Base-by-base conservation (phyloP, 805 yeast species). In the Saturnispora besseyi region DNA sequence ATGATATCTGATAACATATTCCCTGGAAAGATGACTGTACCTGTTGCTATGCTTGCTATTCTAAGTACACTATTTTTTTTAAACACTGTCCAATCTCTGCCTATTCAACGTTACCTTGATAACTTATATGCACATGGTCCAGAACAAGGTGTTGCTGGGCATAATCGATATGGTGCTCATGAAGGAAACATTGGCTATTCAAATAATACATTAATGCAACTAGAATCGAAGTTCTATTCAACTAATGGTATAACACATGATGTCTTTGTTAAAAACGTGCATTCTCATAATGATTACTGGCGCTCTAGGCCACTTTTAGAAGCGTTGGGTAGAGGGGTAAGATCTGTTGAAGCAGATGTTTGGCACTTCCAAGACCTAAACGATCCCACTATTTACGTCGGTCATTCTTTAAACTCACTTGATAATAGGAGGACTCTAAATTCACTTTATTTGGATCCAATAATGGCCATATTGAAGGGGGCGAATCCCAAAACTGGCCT, bases 231-330 rank as follows among this genome's bases (percentile, higher is more conserved):
- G 5, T 52, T 53, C 21, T 48, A 55, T 21, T 40, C 50, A 9
- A 10, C n/a, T 6, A 26, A 44, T 6, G 63, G 59, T 2, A 55
- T 62, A 7, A 62, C 65, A 5, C 56, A 53, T 26, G 56, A 62
- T 38, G 55, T 54, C 2, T 52, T 52, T n/a, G 56, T 62, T 21
- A 61, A 58, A 32, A 54, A 55, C 6, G 65, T 77, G 26, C 82
- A 78, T 55, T 74, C 80, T 4, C 83, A 78, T 59, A 78, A 78
- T 53, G 82, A 78, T 57, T 78, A 78, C 58, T 78, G 81, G 80
- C 59, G 82, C 48, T 59, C 58, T 2, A 59, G 57, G 8, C 82
- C 82, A 5, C 62, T 78, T 6, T 59, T 71, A 41, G 75, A 70
- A 46, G 82, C 82, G 1, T 60, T 77, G 33, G 62, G 69, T 18